Base-by-base conservation (phyloP, 805 yeast species). In the Wickerhamiella australiensis region DNA sequence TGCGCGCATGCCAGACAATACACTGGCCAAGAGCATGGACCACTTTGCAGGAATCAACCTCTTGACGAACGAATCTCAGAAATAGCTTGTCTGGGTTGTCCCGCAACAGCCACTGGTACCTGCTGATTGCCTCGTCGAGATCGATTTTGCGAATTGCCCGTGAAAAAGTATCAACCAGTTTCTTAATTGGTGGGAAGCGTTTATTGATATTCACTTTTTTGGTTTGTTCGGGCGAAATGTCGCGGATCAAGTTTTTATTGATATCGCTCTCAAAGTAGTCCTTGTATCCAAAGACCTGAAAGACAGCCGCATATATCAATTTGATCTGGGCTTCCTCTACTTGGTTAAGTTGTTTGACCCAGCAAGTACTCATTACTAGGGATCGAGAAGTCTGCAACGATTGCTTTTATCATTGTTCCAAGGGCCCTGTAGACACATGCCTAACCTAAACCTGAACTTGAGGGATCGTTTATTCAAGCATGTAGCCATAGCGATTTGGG, bases 291-390 rank as follows among this genome's bases (percentile, higher is more conserved):
- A 46, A 41, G n/a, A 40, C 49, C 13, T 25, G 6, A 17, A 35
- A 46, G 17, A 46, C 27, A 11, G 43, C 49, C 11, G 43, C 29
- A 33, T 46, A 46, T 5, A 46, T 5, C 4, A 46, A 37, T 15
- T 35, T 23, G 9, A 27, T 21, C 51, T 50, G 47, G 20, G 38
- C 35, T 3, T 31, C 31, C 12, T 43, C 46, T 5, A 43, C 21
- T 4, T 29, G 27, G 38, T 26, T 22, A 12, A 37, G 42, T 12
- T 37, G 42, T 4, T 4, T 22, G 8, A 22, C 26, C 42, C 42
- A 37, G 23, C 38, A n/a, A 5, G 38, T 33, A 33, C 20, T 15
- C 38, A 33, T 33, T 33, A 5, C 4, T 5, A 4, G n/a, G 7
- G 7, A 3, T 17, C 5, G 38, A 5, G 15, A n/a, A n/a, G 35